phyloP scores from a whole-genome alignment of 495 filamentous ascomycete species.

The Apodospora peruviana region DNA sequence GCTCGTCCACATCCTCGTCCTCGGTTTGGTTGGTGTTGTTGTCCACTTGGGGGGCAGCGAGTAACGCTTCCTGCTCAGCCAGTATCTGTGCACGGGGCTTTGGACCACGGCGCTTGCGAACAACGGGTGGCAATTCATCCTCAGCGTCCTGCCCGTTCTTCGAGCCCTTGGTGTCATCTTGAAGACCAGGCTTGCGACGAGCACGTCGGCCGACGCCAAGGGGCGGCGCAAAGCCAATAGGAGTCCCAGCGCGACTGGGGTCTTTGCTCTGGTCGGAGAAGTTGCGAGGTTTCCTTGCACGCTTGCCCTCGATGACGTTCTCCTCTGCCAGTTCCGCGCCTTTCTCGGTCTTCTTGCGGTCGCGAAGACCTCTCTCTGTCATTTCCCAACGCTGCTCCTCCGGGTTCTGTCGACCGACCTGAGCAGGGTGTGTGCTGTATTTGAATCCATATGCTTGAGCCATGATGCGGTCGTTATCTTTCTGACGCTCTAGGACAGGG shows the following conservation, averaged over 20 bases:
- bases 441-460: slow-evolving; percentile 42
- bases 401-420: slow-evolving; percentile 39
- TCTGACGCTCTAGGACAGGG: slow-evolving; percentile 24
- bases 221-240: slow-evolving; percentile 12
- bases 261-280: slow-evolving; percentile 37
- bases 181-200: slow-evolving; percentile 22
- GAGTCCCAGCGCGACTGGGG: slow-evolving; percentile 35
- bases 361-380: slow-evolving; percentile 36
- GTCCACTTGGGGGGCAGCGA: not conserved
- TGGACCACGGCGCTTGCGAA: slow-evolving; percentile 13
- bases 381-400: slow-evolving; percentile 40
- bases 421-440: slow-evolving; percentile 32
- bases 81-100: not conserved
- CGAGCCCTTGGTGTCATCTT: not conserved
- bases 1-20: slow-evolving; percentile 11
- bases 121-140: not conserved
- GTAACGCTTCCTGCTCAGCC: slow-evolving; percentile 2
- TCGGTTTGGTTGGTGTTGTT: slow-evolving; percentile 6
- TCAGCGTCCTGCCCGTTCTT: slow-evolving; percentile 4
- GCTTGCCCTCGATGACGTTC: slow-evolving; percentile 35
- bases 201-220: slow-evolving; percentile 23
- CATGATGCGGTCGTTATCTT: slow-evolving; percentile 39
- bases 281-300: slow-evolving; percentile 35
- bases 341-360: slow-evolving; percentile 42
- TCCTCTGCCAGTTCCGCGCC: slow-evolving; percentile 41